A percentile compares a stretch with the other conserved stretches of the same genome.
phyloP scores from a whole-genome alignment of 257 asterid species.

The Nicotiana benthamiana region DNA sequence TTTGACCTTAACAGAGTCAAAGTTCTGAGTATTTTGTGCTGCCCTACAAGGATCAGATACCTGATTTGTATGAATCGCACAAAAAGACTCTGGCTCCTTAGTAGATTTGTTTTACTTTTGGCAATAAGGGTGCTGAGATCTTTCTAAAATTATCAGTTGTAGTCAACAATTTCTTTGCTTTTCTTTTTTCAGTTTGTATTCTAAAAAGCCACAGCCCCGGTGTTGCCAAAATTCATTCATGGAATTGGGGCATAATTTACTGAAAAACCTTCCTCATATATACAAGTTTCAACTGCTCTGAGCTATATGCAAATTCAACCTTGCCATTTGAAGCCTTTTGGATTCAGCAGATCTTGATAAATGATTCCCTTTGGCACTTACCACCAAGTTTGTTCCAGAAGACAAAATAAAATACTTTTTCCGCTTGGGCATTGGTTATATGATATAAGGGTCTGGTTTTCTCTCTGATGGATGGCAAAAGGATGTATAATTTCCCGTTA shows the following conservation, averaged over 20 bases:
- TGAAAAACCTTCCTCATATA: background rate
- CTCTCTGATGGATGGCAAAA: background rate
- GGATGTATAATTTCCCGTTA: background rate
- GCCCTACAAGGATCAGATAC: constrained; percentile 2
- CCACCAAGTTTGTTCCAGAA: background rate
- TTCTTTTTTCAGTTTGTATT: background rate
- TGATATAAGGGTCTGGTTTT: background rate
- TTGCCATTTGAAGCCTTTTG: background rate
- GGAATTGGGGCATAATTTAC: background rate
- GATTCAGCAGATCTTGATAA: background rate
- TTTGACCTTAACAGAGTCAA: background rate
- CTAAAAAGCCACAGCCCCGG: background rate
- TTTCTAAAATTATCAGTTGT: background rate
- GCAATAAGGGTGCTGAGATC: background rate
- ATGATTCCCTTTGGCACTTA: background rate
- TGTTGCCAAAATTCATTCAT: background rate
- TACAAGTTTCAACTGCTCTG: background rate
- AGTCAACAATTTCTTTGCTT: background rate
- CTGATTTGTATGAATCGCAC: background rate
- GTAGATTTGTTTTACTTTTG: background rate
- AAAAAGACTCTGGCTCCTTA: background rate
- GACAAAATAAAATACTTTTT: background rate
- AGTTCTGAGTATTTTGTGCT: no score
- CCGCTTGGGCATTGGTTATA: background rate
- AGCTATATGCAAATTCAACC: background rate